A percentile compares a stretch with the other conserved stretches of the same genome.
Conservation (phyloP, 805 yeast genomes). For the Hanseniaspora guilliermondii region DNA sequence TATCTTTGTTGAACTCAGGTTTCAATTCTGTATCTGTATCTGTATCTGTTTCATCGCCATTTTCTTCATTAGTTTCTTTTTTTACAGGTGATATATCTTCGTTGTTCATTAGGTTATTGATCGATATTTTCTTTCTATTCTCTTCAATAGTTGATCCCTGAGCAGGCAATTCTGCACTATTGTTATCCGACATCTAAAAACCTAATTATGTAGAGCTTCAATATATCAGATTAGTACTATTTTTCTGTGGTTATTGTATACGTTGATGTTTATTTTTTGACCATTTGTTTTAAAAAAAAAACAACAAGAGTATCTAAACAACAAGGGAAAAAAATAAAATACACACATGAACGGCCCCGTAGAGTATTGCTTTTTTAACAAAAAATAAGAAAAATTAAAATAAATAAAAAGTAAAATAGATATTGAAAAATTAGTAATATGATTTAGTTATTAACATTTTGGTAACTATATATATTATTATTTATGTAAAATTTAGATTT, state of each 20-base stretch:
- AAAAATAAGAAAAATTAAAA: background rate
- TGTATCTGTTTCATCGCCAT: constrained; percentile 26
- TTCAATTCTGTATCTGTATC: constrained; percentile 27
- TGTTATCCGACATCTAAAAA: background rate
- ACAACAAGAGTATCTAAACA: background rate
- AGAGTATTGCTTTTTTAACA: background rate
- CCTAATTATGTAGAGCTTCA: background rate
- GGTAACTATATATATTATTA: background rate
- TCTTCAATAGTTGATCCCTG: background rate
- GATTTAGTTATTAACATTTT: background rate
- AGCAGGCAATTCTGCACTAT: background rate
- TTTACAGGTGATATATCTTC: constrained; percentile 23
- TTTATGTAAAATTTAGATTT: background rate
- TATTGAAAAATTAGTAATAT: too few species aligned
- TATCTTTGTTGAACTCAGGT: constrained; percentile 22
- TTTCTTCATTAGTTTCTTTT: constrained; percentile 14
- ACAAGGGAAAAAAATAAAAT: background rate
- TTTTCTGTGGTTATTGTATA: background rate
- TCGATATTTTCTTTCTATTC: constrained; percentile 18
- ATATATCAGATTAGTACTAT: too few species aligned
- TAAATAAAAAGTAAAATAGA: background rate
- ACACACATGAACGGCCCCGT: background rate
- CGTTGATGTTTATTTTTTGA: background rate
- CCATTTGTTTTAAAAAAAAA: background rate
- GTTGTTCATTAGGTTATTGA: constrained; percentile 29